Evolutionary conservation across 495 filamentous ascomycete species (phyloP), one percentile per base, ranked within the genome.

Genomic region (Penicillium lagena): DNA sequence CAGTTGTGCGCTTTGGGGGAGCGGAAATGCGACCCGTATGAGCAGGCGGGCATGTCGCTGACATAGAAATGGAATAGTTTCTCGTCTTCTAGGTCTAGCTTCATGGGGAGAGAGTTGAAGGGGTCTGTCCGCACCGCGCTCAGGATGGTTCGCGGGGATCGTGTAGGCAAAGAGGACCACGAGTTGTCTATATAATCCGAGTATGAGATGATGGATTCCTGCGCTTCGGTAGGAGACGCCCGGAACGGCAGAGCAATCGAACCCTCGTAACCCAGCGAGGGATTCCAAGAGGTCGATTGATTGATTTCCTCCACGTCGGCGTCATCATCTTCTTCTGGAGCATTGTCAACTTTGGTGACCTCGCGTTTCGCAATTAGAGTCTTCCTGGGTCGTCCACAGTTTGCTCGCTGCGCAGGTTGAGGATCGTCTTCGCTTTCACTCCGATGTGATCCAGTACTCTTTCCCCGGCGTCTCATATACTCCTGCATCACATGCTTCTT

Each of bases 401-500:
- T 52, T 2, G 45, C 30, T 29, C 32, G 52, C 29, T 39, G 49
- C 17, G 29, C 2, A 7, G 12, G 37, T 11, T 14, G 17, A 7
- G 22, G n/a, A 13, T 57, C 51, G 31, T 53, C 48, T 35, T 55
- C 49, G 5, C 44, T 44, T 12, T 63, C 52, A 30, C 52, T 56
- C 7, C 58, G 50, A 10, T 53, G 64, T 11, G 46, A 28, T 9
- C 36, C 39, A n/a, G n/a, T n/a, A 7, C 57, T 44, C 29, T 60
- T 60, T 46, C 69, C 70, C 37, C 69, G 66, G 33, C 66, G 68
- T n/a, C n/a, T n/a, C 57, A 70, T 69, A 48, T 64, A 70, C 31
- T 72, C 66, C 45, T 72, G 64, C 68, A 70, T 72, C 3, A 72
- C 68, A 68, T 72, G 68, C 11, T 67, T 64, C 35, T 70, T 70